Evolutionary conservation across 2,329 filamentous ascomycete species (phyloP).

Genomic region (Thelonectria discophora): DNA sequence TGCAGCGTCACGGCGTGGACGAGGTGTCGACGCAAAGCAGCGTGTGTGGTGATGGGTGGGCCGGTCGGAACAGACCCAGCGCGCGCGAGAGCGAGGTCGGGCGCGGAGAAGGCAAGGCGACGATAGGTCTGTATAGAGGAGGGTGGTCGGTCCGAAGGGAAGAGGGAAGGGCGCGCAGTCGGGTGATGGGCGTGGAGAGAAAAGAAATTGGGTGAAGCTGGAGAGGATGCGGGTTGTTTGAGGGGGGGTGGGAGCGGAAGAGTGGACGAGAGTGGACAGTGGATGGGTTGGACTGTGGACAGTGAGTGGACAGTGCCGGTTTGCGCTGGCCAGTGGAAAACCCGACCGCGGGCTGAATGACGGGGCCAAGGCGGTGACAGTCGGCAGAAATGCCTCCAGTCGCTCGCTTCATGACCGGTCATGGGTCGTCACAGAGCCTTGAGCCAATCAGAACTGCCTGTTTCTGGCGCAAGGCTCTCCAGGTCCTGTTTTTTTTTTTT

Average conservation of each 20-base stretch:
- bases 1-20: conserved; percentile 5
- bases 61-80: conserved; percentile 35
- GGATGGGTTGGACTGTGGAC: not conserved
- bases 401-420: conserved; percentile 18
- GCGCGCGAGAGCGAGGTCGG: conserved; percentile 28
- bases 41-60: conserved; percentile 25
- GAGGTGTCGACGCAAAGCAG: conserved; percentile 15
- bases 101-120: conserved; percentile 5
- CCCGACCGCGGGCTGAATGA: conserved; percentile 45
- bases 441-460: conserved; percentile 47
- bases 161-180: conserved; percentile 10
- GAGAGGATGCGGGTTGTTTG: conserved; percentile 13
- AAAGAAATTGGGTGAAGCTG: conserved; percentile 2
- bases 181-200: not conserved
- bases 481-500: conserved; percentile 15
- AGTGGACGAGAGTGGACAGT: conserved; percentile 30
- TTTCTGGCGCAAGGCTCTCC: conserved; percentile 40
- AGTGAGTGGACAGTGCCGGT: conserved; percentile 33
- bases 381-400: conserved; percentile 45
- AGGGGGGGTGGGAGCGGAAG: conserved; percentile 28
- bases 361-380: conserved; percentile 42
- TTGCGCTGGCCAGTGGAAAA: conserved; percentile 41
- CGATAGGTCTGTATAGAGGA: conserved; percentile 16
- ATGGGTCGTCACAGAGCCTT: conserved; percentile 23
- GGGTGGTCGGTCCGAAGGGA: not conserved